Evolutionary conservation across 1,139 yeast species (phyloP).

Genomic region (Kazachstania sp.): DNA sequence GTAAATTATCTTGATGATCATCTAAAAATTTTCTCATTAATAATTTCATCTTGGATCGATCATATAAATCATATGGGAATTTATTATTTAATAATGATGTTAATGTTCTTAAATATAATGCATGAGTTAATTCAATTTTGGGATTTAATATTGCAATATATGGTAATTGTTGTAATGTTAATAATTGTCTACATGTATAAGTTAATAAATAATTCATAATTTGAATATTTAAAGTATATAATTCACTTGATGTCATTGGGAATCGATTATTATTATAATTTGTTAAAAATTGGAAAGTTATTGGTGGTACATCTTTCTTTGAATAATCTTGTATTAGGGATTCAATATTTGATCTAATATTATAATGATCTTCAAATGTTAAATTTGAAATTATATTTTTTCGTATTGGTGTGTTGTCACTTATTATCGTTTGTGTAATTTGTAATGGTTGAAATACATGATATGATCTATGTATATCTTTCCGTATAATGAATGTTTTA

Average conservation of each 20-base stretch:
- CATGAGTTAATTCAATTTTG: slow-evolving; percentile 74
- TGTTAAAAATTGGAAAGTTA: slow-evolving; percentile 21
- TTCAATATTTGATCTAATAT: slow-evolving; percentile 27
- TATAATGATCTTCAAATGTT: slow-evolving; percentile 24
- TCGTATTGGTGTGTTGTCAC: neutral
- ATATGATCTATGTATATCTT: neutral
- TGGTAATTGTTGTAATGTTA: slow-evolving; percentile 64
- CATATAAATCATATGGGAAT: slow-evolving; percentile 42
- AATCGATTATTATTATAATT: slow-evolving; percentile 14
- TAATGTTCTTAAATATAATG: slow-evolving; percentile 63
- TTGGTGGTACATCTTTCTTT: slow-evolving; percentile 21
- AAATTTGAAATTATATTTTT: slow-evolving; percentile 6
- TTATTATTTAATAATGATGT: slow-evolving; percentile 44
- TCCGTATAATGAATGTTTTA: no score
- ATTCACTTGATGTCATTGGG: slow-evolving; percentile 21
- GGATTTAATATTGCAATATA: slow-evolving; percentile 82
- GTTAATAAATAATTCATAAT: slow-evolving; percentile 40
- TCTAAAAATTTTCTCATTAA: slow-evolving; percentile 55
- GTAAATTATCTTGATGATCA: slow-evolving; percentile 74
- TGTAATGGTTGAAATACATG: neutral
- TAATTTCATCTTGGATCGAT: slow-evolving; percentile 43
- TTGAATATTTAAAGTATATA: slow-evolving; percentile 29
- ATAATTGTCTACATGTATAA: slow-evolving; percentile 44
- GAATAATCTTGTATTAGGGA: slow-evolving; percentile 28
- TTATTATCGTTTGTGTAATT: neutral